Conservation (phyloP, 1,139 yeast species). For the Starmera stellimalicola region DNA sequence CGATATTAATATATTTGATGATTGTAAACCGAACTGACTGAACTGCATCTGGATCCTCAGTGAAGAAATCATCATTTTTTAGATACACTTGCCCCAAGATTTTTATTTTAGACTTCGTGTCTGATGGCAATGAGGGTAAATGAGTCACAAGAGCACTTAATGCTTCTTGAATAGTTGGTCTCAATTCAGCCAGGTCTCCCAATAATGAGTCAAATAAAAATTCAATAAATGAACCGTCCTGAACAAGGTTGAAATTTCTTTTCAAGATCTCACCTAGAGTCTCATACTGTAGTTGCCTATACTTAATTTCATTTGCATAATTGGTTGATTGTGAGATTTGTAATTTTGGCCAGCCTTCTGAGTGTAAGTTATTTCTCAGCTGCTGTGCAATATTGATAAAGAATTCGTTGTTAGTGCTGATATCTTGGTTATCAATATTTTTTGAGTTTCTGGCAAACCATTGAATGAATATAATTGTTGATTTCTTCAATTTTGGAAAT, state of each 20-base stretch:
- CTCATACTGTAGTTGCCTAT: constrained; percentile 65
- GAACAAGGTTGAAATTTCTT: constrained; percentile 36
- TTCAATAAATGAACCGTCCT: constrained; percentile 44
- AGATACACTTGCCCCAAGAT: constrained; percentile 33
- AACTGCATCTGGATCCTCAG: constrained; percentile 21
- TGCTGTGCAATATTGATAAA: constrained; percentile 38
- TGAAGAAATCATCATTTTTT: constrained; percentile 19
- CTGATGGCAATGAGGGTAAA: constrained; percentile 31
- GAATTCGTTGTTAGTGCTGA: constrained; percentile 21
- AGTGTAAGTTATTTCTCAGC: constrained; percentile 39
- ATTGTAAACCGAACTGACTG: constrained; percentile 49
- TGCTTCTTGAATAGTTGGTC: constrained; percentile 66
- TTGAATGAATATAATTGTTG: constrained; percentile 49
- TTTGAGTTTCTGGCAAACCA: constrained; percentile 33
- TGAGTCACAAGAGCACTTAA: constrained; percentile 50
- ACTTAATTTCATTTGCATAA: constrained; percentile 17
- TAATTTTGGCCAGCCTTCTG: constrained; percentile 53
- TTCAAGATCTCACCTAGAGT: constrained; percentile 60
- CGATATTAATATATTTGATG: constrained; percentile 53
- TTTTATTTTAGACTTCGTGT: constrained; percentile 36
- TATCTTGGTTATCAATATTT: constrained; percentile 16
- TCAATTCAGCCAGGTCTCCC: constrained; percentile 52
- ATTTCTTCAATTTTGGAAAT: constrained; percentile 19
- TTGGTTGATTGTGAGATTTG: constrained; percentile 26
- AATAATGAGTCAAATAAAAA: constrained; percentile 68